phyloP scores from a whole-genome alignment of 2,329 filamentous ascomycete genomes.

The Diaporthe capsici region DNA sequence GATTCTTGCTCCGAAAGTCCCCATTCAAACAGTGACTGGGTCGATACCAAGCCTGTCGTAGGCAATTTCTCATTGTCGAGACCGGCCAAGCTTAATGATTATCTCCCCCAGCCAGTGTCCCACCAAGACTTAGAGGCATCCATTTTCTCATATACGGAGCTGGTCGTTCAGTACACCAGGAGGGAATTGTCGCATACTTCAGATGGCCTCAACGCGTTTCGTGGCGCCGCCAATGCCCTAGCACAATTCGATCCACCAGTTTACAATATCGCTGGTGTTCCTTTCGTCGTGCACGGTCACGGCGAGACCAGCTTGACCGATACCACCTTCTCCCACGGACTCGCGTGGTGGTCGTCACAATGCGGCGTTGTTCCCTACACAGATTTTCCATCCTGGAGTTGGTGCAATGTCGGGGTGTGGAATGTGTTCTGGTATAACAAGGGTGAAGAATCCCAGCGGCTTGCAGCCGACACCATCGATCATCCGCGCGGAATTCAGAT shows the following conservation, averaged over 20 bases:
- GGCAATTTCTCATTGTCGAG: neutral
- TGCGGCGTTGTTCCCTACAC: neutral
- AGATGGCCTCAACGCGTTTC: too few species aligned
- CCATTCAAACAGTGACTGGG: too few species aligned
- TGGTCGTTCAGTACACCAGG: too few species aligned
- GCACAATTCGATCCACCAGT: neutral
- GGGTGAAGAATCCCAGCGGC: too few species aligned
- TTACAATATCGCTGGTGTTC: neutral
- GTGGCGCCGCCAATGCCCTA: too few species aligned
- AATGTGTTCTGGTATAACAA: neutral
- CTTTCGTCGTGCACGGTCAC: neutral
- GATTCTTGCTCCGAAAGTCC: too few species aligned
- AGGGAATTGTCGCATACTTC: too few species aligned
- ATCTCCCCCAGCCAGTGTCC: too few species aligned
- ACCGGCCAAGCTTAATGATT: neutral
- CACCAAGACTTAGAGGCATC: too few species aligned
- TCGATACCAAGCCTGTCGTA: neutral
- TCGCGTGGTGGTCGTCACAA: neutral
- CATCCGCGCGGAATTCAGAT: neutral
- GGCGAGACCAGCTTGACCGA: neutral
- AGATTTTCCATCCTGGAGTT: neutral
- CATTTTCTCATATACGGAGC: too few species aligned
- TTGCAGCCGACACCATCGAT: neutral
- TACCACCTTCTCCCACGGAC: neutral
- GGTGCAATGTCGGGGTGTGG: neutral